Base-by-base conservation (phyloP, 2,329 filamentous ascomycete genomes). In the Parascedosporium putredinis region DNA sequence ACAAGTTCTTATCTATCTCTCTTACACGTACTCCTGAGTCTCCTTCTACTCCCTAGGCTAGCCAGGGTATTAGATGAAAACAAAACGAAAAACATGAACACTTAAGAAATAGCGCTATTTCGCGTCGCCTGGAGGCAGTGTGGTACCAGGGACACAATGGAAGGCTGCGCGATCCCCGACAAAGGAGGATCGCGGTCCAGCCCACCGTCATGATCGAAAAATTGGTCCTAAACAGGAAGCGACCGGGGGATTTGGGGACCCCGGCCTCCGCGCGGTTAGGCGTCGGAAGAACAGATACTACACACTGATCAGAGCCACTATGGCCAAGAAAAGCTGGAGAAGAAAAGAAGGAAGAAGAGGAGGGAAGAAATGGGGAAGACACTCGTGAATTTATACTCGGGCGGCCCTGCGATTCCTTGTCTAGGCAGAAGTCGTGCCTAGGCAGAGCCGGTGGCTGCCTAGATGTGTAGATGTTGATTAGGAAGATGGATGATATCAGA, bases 201-300 rank as follows among this genome's bases (percentile, higher is more conserved):
- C 22, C 8, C 23, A 38, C 57, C 53, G 16, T 42, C 9, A 40
- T 27, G 47, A 31, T 12, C 31, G 45, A 55, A 60, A 59, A 59
- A 56, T 53, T 52, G 22, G 45, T 36, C 47, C 49, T 44, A 33
- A 46, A 53, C n/a, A n/a, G n/a, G 36, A 24, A 22, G 5, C 24
- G 50, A 48, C 36, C 47, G 25, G 18, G 12, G 50, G 46, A 25
- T 38, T n/a, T n/a, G n/a, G 31, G 54, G 46, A 24, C 20, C 43
- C 18, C 24, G 23, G 22, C 23, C 24, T 59, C 49, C 51, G 48
- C 57, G 58, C 55, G 33, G 29, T 59, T 55, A 56, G 55, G 55
- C 58, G 53, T 45, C 49, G 55, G 55, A 59, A 57, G 56, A 60
- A 60, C 58, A 58, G 55, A 56, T 60, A 57, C 58, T 60, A 59